A percentile compares a stretch with the other conserved stretches of the same genome.
Evolutionary conservation across 257 asterid genomes (phyloP).

Genomic region (Cruciata laevipes): DNA sequence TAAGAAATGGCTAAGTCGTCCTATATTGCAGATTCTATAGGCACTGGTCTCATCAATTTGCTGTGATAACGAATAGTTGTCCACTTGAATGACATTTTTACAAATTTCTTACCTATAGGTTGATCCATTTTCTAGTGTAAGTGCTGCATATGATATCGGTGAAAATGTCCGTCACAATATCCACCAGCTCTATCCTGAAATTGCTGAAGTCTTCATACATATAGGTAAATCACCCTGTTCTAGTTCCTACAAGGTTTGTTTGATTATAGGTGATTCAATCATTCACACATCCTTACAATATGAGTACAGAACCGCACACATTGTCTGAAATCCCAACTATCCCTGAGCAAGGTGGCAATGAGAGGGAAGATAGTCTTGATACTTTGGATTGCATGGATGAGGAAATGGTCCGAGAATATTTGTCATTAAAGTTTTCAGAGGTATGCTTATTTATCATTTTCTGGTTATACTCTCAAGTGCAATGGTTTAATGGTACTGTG

Average conservation of each 20-base stretch:
- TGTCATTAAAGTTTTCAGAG: slow-evolving; percentile 60
- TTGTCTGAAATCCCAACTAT: slow-evolving; percentile 31
- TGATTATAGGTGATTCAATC: neutral
- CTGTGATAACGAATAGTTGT: neutral
- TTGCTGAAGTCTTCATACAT: slow-evolving; percentile 90
- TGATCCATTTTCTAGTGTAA: slow-evolving; percentile 90
- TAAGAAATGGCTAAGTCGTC: slow-evolving; percentile 1
- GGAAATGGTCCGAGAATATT: slow-evolving; percentile 41
- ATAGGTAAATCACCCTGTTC: slow-evolving; percentile 52
- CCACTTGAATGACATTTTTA: neutral
- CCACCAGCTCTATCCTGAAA: slow-evolving; percentile 70
- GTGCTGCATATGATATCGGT: slow-evolving; percentile 88
- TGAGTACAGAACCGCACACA: slow-evolving; percentile 49
- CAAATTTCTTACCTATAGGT: slow-evolving; percentile 41
- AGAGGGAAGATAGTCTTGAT: too few species aligned
- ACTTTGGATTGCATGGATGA: slow-evolving; percentile 51
- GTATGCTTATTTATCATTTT: slow-evolving; percentile 23
- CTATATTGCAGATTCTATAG: neutral
- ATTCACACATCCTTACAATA: neutral
- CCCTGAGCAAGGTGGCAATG: too few species aligned
- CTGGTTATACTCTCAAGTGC: neutral
- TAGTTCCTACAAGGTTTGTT: neutral
- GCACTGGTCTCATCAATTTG: neutral
- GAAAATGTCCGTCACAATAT: slow-evolving; percentile 66
- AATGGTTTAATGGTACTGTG: neutral